phyloP scores from a whole-genome alignment of 768 basidiomycete genomes.

The Russula griseocarnosa region DNA sequence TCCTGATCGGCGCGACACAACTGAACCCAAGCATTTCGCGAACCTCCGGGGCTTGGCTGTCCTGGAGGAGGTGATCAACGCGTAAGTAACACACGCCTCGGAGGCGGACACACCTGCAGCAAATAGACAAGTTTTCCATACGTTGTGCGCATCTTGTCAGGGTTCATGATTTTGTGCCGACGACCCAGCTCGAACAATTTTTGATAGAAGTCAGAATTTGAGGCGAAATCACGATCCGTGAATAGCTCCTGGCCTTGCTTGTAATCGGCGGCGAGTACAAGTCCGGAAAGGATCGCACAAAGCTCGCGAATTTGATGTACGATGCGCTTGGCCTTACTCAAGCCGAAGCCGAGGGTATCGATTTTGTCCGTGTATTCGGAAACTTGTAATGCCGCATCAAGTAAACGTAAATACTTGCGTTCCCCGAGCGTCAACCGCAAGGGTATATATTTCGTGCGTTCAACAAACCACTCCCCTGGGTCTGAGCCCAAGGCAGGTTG shows the following conservation, averaged over 20 bases:
- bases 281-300: slow-evolving; percentile 82
- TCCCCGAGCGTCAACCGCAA: slow-evolving; percentile 69
- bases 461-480: slow-evolving; percentile 83
- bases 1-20: slow-evolving; percentile 73
- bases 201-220: slow-evolving; percentile 78
- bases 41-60: slow-evolving; percentile 81
- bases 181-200: slow-evolving; percentile 76
- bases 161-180: slow-evolving; percentile 88
- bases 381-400: slow-evolving; percentile 80
- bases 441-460: slow-evolving; percentile 77
- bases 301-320: slow-evolving; percentile 84
- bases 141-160: slow-evolving; percentile 85
- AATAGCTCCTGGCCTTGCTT: slow-evolving; percentile 87
- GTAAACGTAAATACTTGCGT: slow-evolving; percentile 78
- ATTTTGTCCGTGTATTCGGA: slow-evolving; percentile 91
- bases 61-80: slow-evolving; percentile 42
- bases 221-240: slow-evolving; percentile 72
- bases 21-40: slow-evolving; percentile 75
- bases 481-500: slow-evolving; percentile 57
- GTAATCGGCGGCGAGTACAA: slow-evolving; percentile 79
- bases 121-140: slow-evolving; percentile 85
- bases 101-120: slow-evolving; percentile 54
- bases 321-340: slow-evolving; percentile 82
- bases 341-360: slow-evolving; percentile 71
- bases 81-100: neutral